Evolutionary conservation across 2,329 filamentous ascomycete species (phyloP).

Genomic region (Ceratocystiopsis sp.): DNA sequence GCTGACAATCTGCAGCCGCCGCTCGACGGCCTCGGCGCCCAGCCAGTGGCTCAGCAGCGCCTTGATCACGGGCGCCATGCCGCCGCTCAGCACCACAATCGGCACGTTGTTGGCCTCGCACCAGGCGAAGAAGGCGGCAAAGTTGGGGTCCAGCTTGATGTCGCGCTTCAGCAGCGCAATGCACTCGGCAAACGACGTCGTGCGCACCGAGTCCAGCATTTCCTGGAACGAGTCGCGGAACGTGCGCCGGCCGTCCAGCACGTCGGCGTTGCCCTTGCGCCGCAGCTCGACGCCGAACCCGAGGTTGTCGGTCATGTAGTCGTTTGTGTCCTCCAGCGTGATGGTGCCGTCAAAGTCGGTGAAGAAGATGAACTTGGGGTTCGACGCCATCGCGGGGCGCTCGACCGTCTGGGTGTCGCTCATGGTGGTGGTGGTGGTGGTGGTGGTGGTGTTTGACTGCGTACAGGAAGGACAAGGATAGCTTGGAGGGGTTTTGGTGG

Average conservation of each 20-base stretch:
- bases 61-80: slow-evolving; percentile 84
- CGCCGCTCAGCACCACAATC: slow-evolving; percentile 78
- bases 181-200: slow-evolving; percentile 65
- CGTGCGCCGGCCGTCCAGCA: slow-evolving; percentile 50
- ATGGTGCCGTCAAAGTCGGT: slow-evolving; percentile 98
- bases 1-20: slow-evolving; percentile 75
- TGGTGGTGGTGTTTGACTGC: too few relatives aligned
- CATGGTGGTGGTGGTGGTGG: background rate
- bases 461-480: too few relatives aligned
- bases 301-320: slow-evolving; percentile 73
- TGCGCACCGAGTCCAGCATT: slow-evolving; percentile 73
- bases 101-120: slow-evolving; percentile 67
- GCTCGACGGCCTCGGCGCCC: slow-evolving; percentile 48
- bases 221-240: slow-evolving; percentile 80
- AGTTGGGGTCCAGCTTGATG: slow-evolving; percentile 77
- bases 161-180: slow-evolving; percentile 61
- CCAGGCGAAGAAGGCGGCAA: slow-evolving; percentile 79
- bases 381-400: slow-evolving; percentile 43
- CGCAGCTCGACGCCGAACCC: slow-evolving; percentile 64
- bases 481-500: too few relatives aligned
- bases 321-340: slow-evolving; percentile 52
- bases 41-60: slow-evolving; percentile 66
- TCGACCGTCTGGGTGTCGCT: slow-evolving; percentile 8
- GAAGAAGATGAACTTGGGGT: slow-evolving; percentile 92
- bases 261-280: slow-evolving; percentile 54